Conservation (phyloP, 2,329 filamentous ascomycete genomes). For the Whalleya microplaca region DNA sequence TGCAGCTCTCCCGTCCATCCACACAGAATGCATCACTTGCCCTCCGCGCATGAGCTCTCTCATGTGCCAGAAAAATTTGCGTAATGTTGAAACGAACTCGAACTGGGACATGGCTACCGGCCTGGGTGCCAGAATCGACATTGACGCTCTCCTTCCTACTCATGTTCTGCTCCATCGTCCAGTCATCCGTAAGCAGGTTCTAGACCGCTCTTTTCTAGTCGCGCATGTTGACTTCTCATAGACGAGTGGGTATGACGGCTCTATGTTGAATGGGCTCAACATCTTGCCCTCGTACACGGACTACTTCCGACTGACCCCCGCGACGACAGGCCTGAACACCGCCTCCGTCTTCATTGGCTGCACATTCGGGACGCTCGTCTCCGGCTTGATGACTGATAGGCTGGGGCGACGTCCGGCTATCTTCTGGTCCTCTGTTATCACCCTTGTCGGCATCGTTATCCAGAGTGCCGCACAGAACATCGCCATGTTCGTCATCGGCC, state of each 20-base stretch:
- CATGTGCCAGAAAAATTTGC: not conserved
- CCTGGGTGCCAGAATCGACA: constrained; percentile 50
- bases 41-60: no score
- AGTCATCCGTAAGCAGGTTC: constrained; percentile 42
- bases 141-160: constrained; percentile 44
- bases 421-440: constrained; percentile 45
- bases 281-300: constrained; percentile 59
- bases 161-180: constrained; percentile 48
- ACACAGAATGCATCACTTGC: no score
- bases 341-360: constrained; percentile 58
- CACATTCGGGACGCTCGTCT: constrained; percentile 48
- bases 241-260: constrained; percentile 48
- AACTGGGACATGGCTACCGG: constrained; percentile 52
- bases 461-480: constrained; percentile 54
- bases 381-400: constrained; percentile 46
- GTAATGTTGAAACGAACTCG: constrained; percentile 40
- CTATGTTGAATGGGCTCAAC: constrained; percentile 60
- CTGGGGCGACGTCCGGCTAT: constrained; percentile 49
- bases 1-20: not conserved
- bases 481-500: constrained; percentile 53
- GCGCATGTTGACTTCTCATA: constrained; percentile 12
- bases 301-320: constrained; percentile 58
- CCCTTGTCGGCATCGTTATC: constrained; percentile 48
- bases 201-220: not conserved
- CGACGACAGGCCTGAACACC: constrained; percentile 58